These are phyloP conservation scores for Cudoniella acicularis DNA, from an alignment of 495 filamentous ascomycete genomes.

Conservation along the genomic window DNA sequence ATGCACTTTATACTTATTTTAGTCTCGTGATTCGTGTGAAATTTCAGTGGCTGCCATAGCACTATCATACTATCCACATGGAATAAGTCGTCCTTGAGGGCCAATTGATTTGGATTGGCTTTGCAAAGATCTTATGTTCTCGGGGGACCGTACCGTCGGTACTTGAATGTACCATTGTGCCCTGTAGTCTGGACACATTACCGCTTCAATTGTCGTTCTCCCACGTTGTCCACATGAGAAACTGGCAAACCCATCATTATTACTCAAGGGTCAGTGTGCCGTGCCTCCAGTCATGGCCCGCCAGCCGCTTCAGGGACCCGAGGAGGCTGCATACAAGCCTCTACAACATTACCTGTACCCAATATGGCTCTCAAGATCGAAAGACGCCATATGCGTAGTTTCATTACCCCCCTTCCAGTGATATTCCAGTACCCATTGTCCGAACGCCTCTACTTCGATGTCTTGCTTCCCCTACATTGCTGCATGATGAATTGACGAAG, in stretches of 20 bases:
- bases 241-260: not conserved
- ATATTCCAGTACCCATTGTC: not conserved
- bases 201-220: too few species aligned
- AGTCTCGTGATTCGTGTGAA: too few species aligned
- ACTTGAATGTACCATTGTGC: too few species aligned
- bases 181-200: too few species aligned
- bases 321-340: not conserved
- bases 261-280: not conserved
- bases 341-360: not conserved
- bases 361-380: not conserved
- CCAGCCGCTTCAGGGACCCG: not conserved
- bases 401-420: not conserved
- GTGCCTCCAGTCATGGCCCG: not conserved
- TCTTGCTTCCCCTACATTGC: not conserved
- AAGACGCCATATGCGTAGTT: not conserved
- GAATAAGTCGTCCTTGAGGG: too few species aligned
- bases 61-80: too few species aligned
- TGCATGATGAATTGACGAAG: not conserved
- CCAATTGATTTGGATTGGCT: too few species aligned
- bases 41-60: too few species aligned
- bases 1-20: too few species aligned
- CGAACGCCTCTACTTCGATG: not conserved
- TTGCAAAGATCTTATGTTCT: too few species aligned
- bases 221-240: not conserved
- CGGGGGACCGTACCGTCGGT: too few species aligned